Base-by-base conservation (phyloP, 805 yeast species). In the Tetrapisispora arboricola region DNA sequence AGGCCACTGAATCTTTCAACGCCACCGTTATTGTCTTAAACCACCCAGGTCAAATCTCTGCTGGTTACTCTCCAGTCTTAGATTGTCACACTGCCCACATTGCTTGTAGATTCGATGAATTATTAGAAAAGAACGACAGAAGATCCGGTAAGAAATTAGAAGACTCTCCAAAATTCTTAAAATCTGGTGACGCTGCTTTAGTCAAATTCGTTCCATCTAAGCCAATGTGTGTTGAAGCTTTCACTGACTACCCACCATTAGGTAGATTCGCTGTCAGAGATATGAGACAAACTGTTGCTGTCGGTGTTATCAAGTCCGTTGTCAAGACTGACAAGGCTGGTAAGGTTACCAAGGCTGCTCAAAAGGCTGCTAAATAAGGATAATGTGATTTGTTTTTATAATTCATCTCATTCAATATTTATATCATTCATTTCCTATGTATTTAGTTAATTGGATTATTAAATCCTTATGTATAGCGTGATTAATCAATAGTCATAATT, bases 251-350 rank as follows among this genome's bases (percentile, higher is more conserved):
- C 80, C 95, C 90, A 68, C 95, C 94, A 73, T 72, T 90, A 70
- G 92, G 95, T 73, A 87, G 97, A 80, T 76, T 90, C 73, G 90
- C 90, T 69, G 96, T 87, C 78, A 88, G 96, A 84, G 96, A 87
- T 76, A 87, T 87, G 96, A 84, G 96, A 84, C 96, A 87, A 76
- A 88, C 96, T 63, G 96, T 88, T 64, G 96, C 96, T 69, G 96
- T 88, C 68, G 96, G 96, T 84, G 95, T 88, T 67, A 84, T 88
- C 84, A 90, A 90, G 81, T 71, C 86, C 53, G 95, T 86, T 61
- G 94, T 76, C 64, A 86, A 86, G 82, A 65, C 84, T 57, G 81
- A 78, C 72, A 73, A 71, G 65, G 84, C 86, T 64, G 88, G 85
- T 73, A 84, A 85, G 87, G 92, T 84, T 63, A 84, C 95, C 87